These are phyloP conservation scores for Colletotrichum sublineola DNA, from an alignment of 2,329 filamentous ascomycete species.

Conservation along the genomic window DNA sequence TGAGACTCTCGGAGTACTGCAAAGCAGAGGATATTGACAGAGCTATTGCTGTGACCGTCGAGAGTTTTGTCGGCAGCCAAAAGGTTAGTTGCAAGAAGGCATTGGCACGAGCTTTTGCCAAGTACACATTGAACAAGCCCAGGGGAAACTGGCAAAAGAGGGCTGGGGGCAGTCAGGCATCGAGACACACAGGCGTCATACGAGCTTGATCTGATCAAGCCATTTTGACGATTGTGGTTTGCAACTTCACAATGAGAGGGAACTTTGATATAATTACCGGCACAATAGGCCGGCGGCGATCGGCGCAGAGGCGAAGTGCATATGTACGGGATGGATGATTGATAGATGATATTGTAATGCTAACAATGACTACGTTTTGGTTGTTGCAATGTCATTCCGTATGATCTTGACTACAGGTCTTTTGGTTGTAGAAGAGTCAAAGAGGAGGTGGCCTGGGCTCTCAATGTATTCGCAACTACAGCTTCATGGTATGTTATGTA, in stretches of 20 bases:
- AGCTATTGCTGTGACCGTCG: constrained; percentile 95
- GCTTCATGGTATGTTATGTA: neutral
- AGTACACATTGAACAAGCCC: constrained; percentile 79
- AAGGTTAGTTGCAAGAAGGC: constrained; percentile 99
- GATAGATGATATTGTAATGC: constrained; percentile 32
- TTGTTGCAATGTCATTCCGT: neutral
- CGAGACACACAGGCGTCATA: constrained; percentile 37
- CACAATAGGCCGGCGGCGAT: constrained; percentile 37
- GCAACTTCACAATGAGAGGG: constrained; percentile 14
- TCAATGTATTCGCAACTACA: neutral
- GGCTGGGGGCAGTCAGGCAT: constrained; percentile 44
- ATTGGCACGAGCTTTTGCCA: constrained; percentile 92
- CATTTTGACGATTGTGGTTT: constrained; percentile 18
- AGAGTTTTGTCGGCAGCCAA: constrained; percentile 95
- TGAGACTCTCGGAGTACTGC: constrained; percentile 98
- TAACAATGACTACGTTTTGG: constrained; percentile 14
- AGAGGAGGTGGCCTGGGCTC: neutral
- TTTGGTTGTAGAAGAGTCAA: neutral
- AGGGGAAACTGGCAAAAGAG: constrained; percentile 46
- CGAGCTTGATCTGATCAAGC: constrained; percentile 20
- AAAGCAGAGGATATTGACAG: constrained; percentile 92
- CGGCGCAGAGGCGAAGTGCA: constrained; percentile 41
- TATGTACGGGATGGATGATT: constrained; percentile 20
- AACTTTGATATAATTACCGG: constrained; percentile 8
- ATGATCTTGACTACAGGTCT: too few species aligned